Evolutionary conservation across 495 filamentous ascomycete species (phyloP).

Genomic region (Xylaria venustula): DNA sequence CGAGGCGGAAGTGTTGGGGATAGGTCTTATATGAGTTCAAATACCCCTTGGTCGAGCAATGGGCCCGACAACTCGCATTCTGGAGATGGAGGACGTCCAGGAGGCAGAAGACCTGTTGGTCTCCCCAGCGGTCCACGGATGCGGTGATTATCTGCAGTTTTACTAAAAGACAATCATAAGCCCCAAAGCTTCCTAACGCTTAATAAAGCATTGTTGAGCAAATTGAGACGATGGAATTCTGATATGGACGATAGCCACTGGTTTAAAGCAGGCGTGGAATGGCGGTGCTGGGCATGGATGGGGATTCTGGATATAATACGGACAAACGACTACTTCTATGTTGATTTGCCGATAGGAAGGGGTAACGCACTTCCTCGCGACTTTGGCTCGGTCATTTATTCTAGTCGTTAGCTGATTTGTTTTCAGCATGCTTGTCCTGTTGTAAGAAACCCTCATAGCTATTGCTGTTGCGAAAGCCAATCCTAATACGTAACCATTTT

Average conservation of each 20-base stretch:
- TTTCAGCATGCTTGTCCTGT: not conserved
- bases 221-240: not conserved
- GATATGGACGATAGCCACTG: not conserved
- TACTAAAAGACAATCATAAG: not conserved
- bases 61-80: slow-evolving; percentile 38
- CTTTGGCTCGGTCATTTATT: not conserved
- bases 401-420: not conserved
- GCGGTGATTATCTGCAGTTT: slow-evolving; percentile 26
- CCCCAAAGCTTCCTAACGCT: not conserved
- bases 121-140: slow-evolving; percentile 43
- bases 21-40: slow-evolving; percentile 46
- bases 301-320: not conserved
- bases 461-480: not conserved
- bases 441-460: not conserved
- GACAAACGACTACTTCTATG: not conserved
- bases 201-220: not conserved
- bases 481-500: not conserved
- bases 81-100: slow-evolving; percentile 35
- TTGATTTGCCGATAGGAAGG: not conserved
- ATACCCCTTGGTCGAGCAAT: slow-evolving; percentile 45
- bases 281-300: not conserved
- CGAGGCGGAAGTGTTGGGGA: slow-evolving; percentile 30
- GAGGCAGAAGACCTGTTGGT: slow-evolving; percentile 34
- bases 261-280: not conserved
- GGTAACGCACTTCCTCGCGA: not conserved